Conservation (phyloP, 148 eudicot species). For the Diospyros lotus region DNA sequence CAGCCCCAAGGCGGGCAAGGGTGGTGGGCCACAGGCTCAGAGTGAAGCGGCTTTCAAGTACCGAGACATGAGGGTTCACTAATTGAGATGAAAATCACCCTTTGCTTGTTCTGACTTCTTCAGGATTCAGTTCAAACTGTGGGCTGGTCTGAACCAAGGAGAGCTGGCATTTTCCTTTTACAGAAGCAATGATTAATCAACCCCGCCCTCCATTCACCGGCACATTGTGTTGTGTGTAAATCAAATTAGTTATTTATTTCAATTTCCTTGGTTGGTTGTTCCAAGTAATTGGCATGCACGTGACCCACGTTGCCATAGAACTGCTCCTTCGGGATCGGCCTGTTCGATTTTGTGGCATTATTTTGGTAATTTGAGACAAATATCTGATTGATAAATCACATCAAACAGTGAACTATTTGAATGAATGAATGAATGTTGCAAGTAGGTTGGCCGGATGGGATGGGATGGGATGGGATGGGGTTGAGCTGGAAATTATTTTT, state of each 20-base stretch:
- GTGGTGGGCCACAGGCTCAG: background rate
- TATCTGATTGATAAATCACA: too few species aligned
- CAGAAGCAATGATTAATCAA: conserved; percentile 8
- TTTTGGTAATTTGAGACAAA: too few species aligned
- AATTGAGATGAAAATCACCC: conserved; percentile 8
- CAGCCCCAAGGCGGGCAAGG: background rate
- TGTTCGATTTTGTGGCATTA: background rate
- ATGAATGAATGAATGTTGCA: too few species aligned
- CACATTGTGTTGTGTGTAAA: background rate
- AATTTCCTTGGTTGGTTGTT: too few species aligned
- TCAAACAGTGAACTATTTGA: too few species aligned
- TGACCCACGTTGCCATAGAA: background rate
- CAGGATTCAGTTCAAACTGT: too few species aligned
- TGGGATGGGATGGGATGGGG: background rate
- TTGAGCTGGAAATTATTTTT: background rate
- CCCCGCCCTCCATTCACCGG: conserved; percentile 11
- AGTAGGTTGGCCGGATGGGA: too few species aligned
- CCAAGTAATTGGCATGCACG: background rate
- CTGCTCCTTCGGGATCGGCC: background rate
- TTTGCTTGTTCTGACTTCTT: too few species aligned
- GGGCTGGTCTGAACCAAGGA: background rate
- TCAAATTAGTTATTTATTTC: too few species aligned
- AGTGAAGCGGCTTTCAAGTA: conserved; percentile 22
- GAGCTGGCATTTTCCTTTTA: conserved; percentile 14
- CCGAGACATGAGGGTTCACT: conserved; percentile 6